These are phyloP conservation scores for Heliosperma pusillum DNA, from an alignment of 148 eudicot species.

Conservation along the genomic window DNA sequence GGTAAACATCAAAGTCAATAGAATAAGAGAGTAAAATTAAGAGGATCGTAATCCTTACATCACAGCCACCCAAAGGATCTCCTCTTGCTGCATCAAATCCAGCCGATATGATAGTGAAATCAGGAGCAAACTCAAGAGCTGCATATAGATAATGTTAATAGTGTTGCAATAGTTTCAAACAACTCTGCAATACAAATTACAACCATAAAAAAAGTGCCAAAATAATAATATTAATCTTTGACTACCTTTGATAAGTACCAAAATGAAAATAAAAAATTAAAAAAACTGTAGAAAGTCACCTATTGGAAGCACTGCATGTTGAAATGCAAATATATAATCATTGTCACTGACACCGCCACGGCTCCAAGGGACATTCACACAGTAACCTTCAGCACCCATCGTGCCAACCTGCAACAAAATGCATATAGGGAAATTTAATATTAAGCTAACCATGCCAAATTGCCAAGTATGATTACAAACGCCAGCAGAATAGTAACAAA, in stretches of 20 bases:
- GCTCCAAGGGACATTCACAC: conserved; percentile 95
- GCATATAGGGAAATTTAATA: conserved; percentile 6
- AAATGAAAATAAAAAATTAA: not conserved
- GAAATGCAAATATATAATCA: conserved; percentile 86
- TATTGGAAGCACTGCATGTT: conserved; percentile 83
- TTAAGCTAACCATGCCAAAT: not conserved
- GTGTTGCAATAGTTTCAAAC: not conserved
- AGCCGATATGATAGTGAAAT: conserved; percentile 89
- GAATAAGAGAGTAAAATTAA: not conserved
- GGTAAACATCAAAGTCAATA: not conserved
- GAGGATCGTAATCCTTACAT: conserved; percentile 49
- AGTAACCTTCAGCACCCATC: conserved; percentile 89
- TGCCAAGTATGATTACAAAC: not conserved
- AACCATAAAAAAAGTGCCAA: not conserved
- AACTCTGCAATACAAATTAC: not conserved
- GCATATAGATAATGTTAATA: conserved; percentile 30
- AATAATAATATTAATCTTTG: not conserved
- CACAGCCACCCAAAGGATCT: conserved; percentile 97
- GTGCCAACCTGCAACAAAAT: conserved; percentile 68
- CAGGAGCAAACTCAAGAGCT: conserved; percentile 85
- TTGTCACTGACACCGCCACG: conserved; percentile 89
- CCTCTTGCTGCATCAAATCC: conserved; percentile 99
- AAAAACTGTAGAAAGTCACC: conserved; percentile 39
- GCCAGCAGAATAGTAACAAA: not conserved
- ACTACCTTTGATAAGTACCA: not conserved